Conservation (phyloP, 2,329 filamentous ascomycete species). For the Talaromyces marneffei region DNA sequence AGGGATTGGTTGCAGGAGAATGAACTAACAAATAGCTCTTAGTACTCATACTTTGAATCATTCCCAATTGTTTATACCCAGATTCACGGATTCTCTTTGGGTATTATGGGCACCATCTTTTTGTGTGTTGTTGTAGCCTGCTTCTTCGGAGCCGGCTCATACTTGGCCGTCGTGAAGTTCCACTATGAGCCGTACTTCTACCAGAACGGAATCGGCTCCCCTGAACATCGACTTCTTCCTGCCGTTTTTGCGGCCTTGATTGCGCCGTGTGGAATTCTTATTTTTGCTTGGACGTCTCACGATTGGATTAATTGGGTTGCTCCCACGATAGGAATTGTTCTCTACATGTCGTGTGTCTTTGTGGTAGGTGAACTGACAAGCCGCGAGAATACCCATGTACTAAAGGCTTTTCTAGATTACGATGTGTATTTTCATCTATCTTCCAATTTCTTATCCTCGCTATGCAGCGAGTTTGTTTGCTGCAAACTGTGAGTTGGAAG, state of each 20-base stretch:
- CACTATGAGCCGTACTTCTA: conserved; percentile 21
- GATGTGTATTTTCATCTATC: conserved; percentile 39
- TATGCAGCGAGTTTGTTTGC: conserved; percentile 33
- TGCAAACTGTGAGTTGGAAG: conserved; percentile 17
- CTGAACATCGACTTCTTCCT: conserved; percentile 50
- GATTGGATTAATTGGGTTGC: conserved; percentile 49
- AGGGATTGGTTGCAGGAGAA: no score
- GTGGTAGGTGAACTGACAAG: conserved; percentile 26
- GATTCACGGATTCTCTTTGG: conserved; percentile 55
- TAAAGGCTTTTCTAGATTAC: no score
- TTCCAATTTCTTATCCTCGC: conserved; percentile 30
- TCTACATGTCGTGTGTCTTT: conserved; percentile 35
- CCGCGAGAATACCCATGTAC: no score
- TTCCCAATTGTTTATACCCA: conserved; percentile 60
- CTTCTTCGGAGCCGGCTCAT: conserved; percentile 38
- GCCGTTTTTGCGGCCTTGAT: conserved; percentile 50
- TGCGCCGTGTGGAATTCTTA: conserved; percentile 48
- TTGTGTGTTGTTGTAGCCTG: conserved; percentile 45
- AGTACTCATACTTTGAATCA: conserved; percentile 57
- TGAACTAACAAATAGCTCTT: conserved; percentile 11
- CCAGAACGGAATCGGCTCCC: conserved; percentile 27
- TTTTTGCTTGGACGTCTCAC: conserved; percentile 51
- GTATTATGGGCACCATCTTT: conserved; percentile 56
- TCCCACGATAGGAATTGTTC: conserved; percentile 46
- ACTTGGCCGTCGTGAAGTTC: conserved; percentile 32